A percentile compares a stretch with the other conserved stretches of the same genome.
These are phyloP conservation scores for Cucumis hystrix DNA, from an alignment of 306 rosid species.

Conservation along the genomic window DNA sequence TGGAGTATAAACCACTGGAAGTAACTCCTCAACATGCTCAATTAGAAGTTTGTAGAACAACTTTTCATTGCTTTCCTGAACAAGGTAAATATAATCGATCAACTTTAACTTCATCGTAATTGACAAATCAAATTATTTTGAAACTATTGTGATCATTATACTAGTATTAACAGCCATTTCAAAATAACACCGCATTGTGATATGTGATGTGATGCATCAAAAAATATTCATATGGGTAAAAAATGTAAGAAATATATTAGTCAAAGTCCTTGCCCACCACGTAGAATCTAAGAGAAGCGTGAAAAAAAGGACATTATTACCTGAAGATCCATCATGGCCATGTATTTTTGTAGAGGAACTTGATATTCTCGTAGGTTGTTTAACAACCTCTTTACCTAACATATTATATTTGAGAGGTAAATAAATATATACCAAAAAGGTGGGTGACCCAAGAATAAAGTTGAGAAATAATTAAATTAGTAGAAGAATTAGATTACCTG, in stretches of 20 bases:
- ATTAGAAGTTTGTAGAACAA: conserved; percentile 75
- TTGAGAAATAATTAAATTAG: not conserved
- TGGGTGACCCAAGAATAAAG: not conserved
- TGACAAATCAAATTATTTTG: not conserved
- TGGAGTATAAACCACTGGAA: conserved; percentile 92
- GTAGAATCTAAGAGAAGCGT: not conserved
- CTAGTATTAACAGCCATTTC: too few species aligned
- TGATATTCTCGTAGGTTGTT: conserved; percentile 55
- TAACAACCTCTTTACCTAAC: conserved; percentile 69
- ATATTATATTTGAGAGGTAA: conserved; percentile 1
- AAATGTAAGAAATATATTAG: not conserved
- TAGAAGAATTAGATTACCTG: conserved; percentile 42
- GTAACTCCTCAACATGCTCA: conserved; percentile 87
- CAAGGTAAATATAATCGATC: not conserved
- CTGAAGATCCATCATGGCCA: conserved; percentile 98
- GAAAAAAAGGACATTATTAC: conserved; percentile 19
- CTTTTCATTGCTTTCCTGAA: conserved; percentile 76
- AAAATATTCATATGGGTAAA: not conserved
- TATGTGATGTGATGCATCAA: too few species aligned
- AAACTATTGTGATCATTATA: too few species aligned
- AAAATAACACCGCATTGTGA: too few species aligned
- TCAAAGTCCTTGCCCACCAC: not conserved
- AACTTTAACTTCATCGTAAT: not conserved
- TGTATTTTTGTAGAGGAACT: conserved; percentile 78
- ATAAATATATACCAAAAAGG: not conserved